phyloP scores from a whole-genome alignment of 75 land plant genomes.

The Pinus tabuliformis region DNA sequence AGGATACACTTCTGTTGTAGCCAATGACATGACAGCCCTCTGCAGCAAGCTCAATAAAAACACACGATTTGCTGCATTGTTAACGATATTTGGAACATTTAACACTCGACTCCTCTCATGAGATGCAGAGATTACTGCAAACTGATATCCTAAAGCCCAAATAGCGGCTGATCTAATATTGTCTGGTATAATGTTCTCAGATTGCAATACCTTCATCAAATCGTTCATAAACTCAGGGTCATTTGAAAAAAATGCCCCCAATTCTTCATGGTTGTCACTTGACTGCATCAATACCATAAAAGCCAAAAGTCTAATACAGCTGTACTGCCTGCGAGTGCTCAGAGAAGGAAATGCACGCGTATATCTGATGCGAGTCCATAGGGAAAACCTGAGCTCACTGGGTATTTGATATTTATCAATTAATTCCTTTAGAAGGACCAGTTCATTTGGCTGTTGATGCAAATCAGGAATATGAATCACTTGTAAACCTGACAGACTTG shows the following conservation, averaged over 20 bases:
- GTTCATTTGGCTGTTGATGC: conserved; percentile 59
- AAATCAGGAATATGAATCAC: conserved; percentile 81
- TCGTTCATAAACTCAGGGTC: conserved; percentile 99
- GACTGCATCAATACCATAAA: conserved; percentile 95
- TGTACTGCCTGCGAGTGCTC: conserved; percentile 60
- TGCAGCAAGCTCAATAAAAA: conserved; percentile 87
- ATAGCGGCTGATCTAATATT: conserved; percentile 80
- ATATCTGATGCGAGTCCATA: conserved; percentile 88
- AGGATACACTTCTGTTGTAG: conserved; percentile 53
- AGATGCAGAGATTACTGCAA: conserved; percentile 73
- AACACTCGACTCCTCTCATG: conserved; percentile 84
- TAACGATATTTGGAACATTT: conserved; percentile 77
- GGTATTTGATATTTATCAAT: conserved; percentile 80
- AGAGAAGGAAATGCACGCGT: conserved; percentile 75
- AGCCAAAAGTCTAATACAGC: conserved; percentile 85
- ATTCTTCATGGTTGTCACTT: conserved; percentile 91
- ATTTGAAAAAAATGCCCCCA: conserved; percentile 92
- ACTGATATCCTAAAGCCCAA: conserved; percentile 81
- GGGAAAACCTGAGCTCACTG: conserved; percentile 72
- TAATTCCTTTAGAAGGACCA: conserved; percentile 63
- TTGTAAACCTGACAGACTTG: conserved; percentile 30
- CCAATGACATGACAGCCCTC: conserved; percentile 73
- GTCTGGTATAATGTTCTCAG: conserved; percentile 79
- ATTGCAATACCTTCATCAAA: conserved; percentile 74
- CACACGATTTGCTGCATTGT: conserved; percentile 81